phyloP scores from a whole-genome alignment of 192 early-diverging fungal species.

The Gonapodya prolifera region DNA sequence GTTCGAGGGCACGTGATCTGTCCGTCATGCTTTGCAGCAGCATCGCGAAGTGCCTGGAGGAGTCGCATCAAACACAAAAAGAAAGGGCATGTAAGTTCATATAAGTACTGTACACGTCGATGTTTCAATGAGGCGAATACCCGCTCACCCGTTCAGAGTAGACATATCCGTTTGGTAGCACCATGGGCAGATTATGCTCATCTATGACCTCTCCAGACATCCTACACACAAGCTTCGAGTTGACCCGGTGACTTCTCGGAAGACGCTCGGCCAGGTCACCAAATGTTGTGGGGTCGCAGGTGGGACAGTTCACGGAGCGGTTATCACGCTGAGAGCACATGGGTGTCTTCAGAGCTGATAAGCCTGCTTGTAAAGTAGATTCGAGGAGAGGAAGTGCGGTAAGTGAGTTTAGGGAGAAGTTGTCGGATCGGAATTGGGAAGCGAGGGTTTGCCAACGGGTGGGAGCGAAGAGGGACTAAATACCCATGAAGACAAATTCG shows the following conservation, averaged over 20 bases:
- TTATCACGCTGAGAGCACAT: conserved; percentile 62
- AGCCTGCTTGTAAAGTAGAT: conserved; percentile 85
- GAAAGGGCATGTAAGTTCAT: background rate
- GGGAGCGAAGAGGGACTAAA: conserved; percentile 48
- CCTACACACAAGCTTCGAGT: conserved; percentile 86
- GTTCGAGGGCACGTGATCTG: conserved; percentile 64
- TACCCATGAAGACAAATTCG: background rate
- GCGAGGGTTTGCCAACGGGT: conserved; percentile 68
- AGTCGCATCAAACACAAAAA: background rate
- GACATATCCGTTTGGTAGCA: conserved; percentile 89
- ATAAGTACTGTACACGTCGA: background rate
- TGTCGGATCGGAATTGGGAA: conserved; percentile 68
- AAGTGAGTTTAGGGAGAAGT: conserved; percentile 80
- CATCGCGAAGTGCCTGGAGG: conserved; percentile 48
- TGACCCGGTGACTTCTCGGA: conserved; percentile 88
- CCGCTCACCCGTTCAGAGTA: conserved; percentile 69
- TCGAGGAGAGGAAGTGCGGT: conserved; percentile 72
- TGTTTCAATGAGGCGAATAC: background rate
- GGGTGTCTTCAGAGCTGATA: conserved; percentile 85
- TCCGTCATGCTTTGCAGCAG: conserved; percentile 51
- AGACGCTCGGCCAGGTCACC: conserved; percentile 71
- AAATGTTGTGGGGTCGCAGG: conserved; percentile 74
- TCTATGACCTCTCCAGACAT: conserved; percentile 89
- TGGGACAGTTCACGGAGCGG: conserved; percentile 87
- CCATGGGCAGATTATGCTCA: conserved; percentile 92